Conservation (phyloP, 139 green algal genomes). For the Chlorella sp. region DNA sequence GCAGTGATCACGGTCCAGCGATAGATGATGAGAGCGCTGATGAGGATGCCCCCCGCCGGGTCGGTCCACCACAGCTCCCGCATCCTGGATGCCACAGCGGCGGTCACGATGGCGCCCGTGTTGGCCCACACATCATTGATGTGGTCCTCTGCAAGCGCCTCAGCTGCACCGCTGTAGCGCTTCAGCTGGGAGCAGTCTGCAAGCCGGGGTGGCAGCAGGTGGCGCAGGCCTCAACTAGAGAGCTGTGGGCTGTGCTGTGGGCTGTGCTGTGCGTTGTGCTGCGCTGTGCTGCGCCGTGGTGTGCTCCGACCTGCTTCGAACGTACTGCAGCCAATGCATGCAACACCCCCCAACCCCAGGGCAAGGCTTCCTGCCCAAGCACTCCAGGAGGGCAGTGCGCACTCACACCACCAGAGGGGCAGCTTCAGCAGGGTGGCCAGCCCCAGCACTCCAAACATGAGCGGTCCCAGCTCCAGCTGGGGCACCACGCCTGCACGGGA, state of each 20-base stretch:
- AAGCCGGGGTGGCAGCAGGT: no score
- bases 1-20: slow-evolving; percentile 73
- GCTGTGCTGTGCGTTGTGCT: no score
- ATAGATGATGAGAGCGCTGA: slow-evolving; percentile 73
- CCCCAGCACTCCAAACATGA: slow-evolving; percentile 70
- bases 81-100: not conserved
- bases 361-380: no score
- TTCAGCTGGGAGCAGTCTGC: slow-evolving; percentile 14
- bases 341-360: no score
- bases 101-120: slow-evolving; percentile 15
- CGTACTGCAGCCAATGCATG: no score
- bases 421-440: slow-evolving; percentile 68
- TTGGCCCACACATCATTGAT: slow-evolving; percentile 18
- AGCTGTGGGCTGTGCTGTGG: no score
- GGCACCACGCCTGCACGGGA: slow-evolving; percentile 48
- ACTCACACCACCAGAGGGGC: slow-evolving; percentile 49
- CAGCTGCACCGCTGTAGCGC: not conserved
- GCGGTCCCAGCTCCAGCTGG: slow-evolving; percentile 50
- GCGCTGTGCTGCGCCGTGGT: no score
- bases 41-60: slow-evolving; percentile 63
- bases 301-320: no score
- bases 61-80: slow-evolving; percentile 69
- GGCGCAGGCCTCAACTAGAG: no score
- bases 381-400: no score
- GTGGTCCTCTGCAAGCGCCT: slow-evolving; percentile 35